Evolutionary conservation across 345 rosid species (phyloP), one percentile per base, ranked within the genome.

Genomic region (Syzygium jambos): DNA sequence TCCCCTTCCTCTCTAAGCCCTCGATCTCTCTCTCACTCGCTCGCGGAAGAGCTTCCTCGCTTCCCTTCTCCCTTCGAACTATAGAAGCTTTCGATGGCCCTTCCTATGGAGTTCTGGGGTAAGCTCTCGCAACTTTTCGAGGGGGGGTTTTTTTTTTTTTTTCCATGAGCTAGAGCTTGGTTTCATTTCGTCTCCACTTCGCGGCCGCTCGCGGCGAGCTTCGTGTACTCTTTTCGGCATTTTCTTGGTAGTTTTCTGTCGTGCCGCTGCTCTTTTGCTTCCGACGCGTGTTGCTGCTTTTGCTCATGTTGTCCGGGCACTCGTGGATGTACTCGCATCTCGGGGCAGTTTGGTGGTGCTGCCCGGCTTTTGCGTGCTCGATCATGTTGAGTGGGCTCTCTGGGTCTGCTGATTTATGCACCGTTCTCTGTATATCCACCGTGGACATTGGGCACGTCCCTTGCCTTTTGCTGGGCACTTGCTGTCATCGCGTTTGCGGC

Each of bases 21-120:
- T 73, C 80, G 49, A 21, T 0, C 16, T 9, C 55, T 49, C 29
- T 15, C 86, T 65, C 19, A 17, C 27, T 56, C n/a, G 17, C 51
- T 16, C 23, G 13, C n/a, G 12, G 38, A 22, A 10, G 63, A 30
- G 57, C 30, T 85, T 53, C 53, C 38, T 23, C 52, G 5, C 54
- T 7, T 80, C 11, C 8, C 22, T 11, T 23, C 22, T 19, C 43
- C 16, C 86, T 29, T 34, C 34, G 57, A 85, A 8, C 57, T 7
- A 43, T 43, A 54, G 52, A 16, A 57, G 29, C 68, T 51, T 13
- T n/a, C 86, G 51, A 84, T 84, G 89, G 61, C 89, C 51, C 84
- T 87, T 23, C 89, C 89, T 4, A 84, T 87, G 89, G 86, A 87
- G 89, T 87, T 88, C 29, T 88, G 87, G 87, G 87, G 89, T 88